phyloP scores from a whole-genome alignment of 257 asterid species.

The Vinca minor region DNA sequence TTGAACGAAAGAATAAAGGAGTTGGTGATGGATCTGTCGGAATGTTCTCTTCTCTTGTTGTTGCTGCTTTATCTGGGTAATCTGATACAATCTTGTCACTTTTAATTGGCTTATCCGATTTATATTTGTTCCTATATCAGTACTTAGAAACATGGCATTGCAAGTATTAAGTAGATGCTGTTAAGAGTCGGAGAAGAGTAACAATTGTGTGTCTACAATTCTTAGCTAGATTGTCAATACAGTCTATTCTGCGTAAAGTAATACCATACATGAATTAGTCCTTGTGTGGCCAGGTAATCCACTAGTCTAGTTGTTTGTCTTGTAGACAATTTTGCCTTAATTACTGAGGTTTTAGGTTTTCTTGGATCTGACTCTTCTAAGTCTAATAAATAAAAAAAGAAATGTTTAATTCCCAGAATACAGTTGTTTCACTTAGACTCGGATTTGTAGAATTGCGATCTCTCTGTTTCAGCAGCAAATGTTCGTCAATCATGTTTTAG shows the following conservation, averaged over 20 bases:
- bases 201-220: neutral
- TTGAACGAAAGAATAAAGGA: conserved; percentile 56
- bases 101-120: neutral
- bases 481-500: neutral
- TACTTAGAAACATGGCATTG: neutral
- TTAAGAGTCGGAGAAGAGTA: neutral
- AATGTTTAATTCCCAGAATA: neutral
- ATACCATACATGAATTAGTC: neutral
- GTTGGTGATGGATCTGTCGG: conserved; percentile 96
- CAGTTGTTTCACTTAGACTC: neutral
- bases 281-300: neutral
- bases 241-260: no score
- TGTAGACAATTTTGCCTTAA: neutral
- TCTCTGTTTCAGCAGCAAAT: neutral
- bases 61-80: conserved; percentile 93
- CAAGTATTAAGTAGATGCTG: neutral
- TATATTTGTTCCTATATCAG: neutral
- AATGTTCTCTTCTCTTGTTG: conserved; percentile 80
- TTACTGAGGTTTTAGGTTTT: neutral
- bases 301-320: neutral
- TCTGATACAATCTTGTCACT: conserved; percentile 10
- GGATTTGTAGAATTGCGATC: neutral
- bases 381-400: neutral
- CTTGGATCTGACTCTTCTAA: neutral
- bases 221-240: neutral